Percentiles rank a stretch among this genome's conserved stretches.
Evolutionary conservation across 2,329 filamentous ascomycete species (phyloP).

Genomic region (Sarocladiaceae sp.): DNA sequence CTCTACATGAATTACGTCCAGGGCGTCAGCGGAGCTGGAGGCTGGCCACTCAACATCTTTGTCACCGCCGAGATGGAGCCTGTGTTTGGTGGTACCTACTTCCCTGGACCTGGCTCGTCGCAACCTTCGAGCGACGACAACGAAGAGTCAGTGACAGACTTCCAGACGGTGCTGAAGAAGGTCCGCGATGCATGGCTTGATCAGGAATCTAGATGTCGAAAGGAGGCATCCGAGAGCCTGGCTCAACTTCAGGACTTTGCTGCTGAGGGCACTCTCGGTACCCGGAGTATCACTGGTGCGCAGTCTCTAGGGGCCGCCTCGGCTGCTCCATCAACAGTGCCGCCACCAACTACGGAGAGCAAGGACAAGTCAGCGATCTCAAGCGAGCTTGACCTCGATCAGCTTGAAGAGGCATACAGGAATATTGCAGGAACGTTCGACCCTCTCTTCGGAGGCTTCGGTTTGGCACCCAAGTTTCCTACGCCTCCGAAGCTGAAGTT

Average conservation of each 20-base stretch:
- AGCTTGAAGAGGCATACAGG: constrained; percentile 84
- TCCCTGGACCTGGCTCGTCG: constrained; percentile 70
- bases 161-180: constrained; percentile 78
- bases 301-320: constrained; percentile 19
- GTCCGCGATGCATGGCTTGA: constrained; percentile 72
- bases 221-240: constrained; percentile 79
- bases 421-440: constrained; percentile 83
- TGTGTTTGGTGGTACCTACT: constrained; percentile 95
- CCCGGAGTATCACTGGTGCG: constrained; percentile 27
- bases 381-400: constrained; percentile 79
- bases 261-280: constrained; percentile 72
- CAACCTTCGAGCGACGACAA: constrained; percentile 30
- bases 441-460: constrained; percentile 73
- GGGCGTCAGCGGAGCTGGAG: constrained; percentile 82
- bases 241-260: constrained; percentile 81
- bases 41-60: constrained; percentile 97
- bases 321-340: constrained; percentile 26
- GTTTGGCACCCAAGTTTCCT: constrained; percentile 78
- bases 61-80: constrained; percentile 89
- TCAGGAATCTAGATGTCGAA: constrained; percentile 76
- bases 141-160: constrained; percentile 62
- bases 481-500: constrained; percentile 84
- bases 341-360: constrained; percentile 16
- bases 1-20: constrained; percentile 99
- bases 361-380: constrained; percentile 32